phyloP scores from a whole-genome alignment of 495 filamentous ascomycete species.

The Cercophora scortea region DNA sequence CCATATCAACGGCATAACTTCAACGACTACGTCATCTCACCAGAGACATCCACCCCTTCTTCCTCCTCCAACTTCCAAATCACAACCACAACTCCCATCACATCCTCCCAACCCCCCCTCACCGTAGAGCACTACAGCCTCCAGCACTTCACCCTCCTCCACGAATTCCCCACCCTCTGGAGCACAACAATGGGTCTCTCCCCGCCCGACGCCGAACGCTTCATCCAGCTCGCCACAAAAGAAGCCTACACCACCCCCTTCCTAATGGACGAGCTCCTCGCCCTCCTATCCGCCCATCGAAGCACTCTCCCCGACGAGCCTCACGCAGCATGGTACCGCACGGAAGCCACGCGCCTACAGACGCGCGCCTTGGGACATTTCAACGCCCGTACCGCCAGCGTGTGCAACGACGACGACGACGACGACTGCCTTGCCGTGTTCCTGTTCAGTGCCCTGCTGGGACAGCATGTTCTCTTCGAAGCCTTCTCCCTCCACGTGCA shows the following conservation, averaged over 20 bases:
- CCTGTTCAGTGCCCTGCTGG: constrained; percentile 37
- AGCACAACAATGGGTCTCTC: neutral
- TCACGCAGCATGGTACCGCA: constrained; percentile 22
- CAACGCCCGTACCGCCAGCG: no score
- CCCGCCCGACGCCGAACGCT: neutral
- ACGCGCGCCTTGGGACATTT: neutral
- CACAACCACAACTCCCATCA: neutral
- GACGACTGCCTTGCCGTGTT: constrained; percentile 33
- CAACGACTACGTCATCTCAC: neutral
- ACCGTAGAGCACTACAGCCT: neutral
- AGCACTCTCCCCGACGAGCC: constrained; percentile 14
- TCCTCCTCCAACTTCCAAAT: neutral
- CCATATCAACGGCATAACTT: neutral
- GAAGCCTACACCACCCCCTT: constrained; percentile 28
- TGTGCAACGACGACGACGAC: constrained; percentile 8
- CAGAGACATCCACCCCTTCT: neutral
- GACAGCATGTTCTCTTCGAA: constrained; percentile 37
- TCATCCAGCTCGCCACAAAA: constrained; percentile 2
- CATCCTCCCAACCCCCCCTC: neutral
- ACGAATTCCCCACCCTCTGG: neutral
- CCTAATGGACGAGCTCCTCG: constrained; percentile 37
- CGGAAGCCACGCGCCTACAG: neutral
- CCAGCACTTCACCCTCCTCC: neutral
- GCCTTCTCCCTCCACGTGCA: constrained; percentile 8
- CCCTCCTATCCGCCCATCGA: constrained; percentile 34